Evolutionary conservation across 768 basidiomycete genomes (phyloP).

Genomic region (Tylopilus felleus): DNA sequence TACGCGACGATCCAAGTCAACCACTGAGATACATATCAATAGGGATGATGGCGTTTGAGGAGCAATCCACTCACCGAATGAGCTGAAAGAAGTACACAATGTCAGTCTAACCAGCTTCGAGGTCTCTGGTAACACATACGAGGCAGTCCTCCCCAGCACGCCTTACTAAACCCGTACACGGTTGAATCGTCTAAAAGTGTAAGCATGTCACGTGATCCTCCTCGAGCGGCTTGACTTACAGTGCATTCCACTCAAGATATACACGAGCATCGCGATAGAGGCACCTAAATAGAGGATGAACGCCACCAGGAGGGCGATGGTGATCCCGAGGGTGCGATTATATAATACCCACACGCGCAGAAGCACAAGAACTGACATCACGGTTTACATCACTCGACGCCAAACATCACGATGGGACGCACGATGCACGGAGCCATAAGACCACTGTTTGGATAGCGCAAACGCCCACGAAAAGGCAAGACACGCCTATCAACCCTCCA

Average conservation of each 20-base stretch:
- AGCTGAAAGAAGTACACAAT: background rate
- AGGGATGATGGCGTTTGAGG: too few species aligned
- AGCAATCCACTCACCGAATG: background rate
- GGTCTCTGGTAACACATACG: background rate
- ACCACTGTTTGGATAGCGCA: background rate
- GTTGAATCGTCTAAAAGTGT: background rate
- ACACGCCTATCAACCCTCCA: background rate
- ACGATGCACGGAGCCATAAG: background rate
- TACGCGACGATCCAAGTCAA: background rate
- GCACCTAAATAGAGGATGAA: background rate
- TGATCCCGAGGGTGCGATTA: background rate
- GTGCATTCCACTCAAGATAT: background rate
- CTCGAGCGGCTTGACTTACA: background rate
- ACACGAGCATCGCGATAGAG: background rate
- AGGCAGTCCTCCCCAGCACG: background rate
- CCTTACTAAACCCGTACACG: too few species aligned
- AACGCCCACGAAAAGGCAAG: background rate
- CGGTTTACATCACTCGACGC: background rate
- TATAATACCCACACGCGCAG: conserved; percentile 2
- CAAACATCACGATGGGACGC: background rate
- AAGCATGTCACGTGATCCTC: background rate
- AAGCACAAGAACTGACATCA: background rate
- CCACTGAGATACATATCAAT: background rate
- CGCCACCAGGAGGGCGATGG: background rate
- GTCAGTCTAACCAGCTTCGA: background rate